Conservation (phyloP, 257 asterid genomes). For the Nicotiana knightiana region DNA sequence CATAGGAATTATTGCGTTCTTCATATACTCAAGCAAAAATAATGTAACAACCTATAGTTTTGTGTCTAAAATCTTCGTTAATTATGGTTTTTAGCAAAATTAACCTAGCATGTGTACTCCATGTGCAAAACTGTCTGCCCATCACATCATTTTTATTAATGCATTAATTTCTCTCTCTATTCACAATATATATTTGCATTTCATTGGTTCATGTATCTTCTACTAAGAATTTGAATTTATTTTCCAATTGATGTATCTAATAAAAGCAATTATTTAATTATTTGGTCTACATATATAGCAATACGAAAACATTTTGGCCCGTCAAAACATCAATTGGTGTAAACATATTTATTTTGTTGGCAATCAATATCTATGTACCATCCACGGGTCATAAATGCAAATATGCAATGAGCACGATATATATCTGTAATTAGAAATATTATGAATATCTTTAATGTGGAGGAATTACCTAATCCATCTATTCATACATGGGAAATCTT, state of each 20-base stretch:
- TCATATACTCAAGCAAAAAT: too few relatives aligned
- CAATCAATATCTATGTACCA: not conserved
- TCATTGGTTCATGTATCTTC: not conserved
- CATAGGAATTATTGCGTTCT: not conserved
- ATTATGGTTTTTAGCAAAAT: not conserved
- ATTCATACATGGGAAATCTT: not conserved
- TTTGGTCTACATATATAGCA: not conserved
- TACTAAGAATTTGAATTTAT: not conserved
- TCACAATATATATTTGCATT: not conserved
- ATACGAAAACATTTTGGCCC: not conserved
- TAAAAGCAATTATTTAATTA: not conserved
- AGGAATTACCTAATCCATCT: not conserved
- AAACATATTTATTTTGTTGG: not conserved
- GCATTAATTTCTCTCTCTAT: not conserved
- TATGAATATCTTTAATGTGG: not conserved
- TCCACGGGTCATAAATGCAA: not conserved
- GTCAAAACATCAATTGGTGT: not conserved
- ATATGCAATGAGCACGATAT: not conserved
- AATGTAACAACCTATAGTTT: not conserved
- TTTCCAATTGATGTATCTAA: not conserved
- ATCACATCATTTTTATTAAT: constrained; percentile 32
- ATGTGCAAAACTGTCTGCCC: constrained; percentile 34
- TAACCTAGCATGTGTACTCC: constrained; percentile 41
- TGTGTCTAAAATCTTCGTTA: not conserved
- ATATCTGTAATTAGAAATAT: not conserved